Evolutionary conservation across 1,284 basidiomycete species (phyloP), one percentile per base, ranked within the genome.

Genomic region (Moniliella sp.): DNA sequence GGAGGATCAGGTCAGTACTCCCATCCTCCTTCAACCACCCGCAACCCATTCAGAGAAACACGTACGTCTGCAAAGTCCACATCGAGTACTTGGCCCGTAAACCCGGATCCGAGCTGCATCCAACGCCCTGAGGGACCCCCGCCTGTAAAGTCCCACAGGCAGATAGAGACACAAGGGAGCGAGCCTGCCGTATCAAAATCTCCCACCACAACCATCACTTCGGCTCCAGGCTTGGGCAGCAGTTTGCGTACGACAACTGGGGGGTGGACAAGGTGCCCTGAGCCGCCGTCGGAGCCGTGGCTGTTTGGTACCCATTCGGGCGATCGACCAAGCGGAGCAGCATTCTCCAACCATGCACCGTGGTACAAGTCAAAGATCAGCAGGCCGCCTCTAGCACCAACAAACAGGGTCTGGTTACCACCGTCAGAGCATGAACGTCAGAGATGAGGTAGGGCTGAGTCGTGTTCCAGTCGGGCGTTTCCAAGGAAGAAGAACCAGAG

Each of bases 181-280:
- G 73, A 70, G 5, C 83, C 86, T 1, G 78, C 81, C 27, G 72
- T 69, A 0, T 71, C 65, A 48, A 97, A 94, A 11, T 75, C 73
- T 15, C 88, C 88, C 2, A 77, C 80, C 4, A 88, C 77, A 32
- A 91, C 66, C 32, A 94, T 59, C 2, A 67, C 68, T 31, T 74
- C 69, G 16, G 71, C 62, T 48, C 74, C 69, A 4, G 72, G 68
- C 0, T 79, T 71, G 34, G 69, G 66, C 4, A 71, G 69, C 48
- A 94, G 71, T 0, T 74, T 75, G 28, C 76, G 74, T 37, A 93
- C 77, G n/a, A n/a, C n/a, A n/a, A n/a, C n/a, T n/a, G n/a, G n/a
- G n/a, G n/a, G n/a, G n/a, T n/a, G 15, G 73, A 65, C 10, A 79
- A 74, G n/a, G 26, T 16, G 16, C 23, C 31, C 2, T 36, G 33